Evolutionary conservation across 2,329 filamentous ascomycete genomes (phyloP), one percentile per base, ranked within the genome.

Genomic region (Penicillium polonicum): DNA sequence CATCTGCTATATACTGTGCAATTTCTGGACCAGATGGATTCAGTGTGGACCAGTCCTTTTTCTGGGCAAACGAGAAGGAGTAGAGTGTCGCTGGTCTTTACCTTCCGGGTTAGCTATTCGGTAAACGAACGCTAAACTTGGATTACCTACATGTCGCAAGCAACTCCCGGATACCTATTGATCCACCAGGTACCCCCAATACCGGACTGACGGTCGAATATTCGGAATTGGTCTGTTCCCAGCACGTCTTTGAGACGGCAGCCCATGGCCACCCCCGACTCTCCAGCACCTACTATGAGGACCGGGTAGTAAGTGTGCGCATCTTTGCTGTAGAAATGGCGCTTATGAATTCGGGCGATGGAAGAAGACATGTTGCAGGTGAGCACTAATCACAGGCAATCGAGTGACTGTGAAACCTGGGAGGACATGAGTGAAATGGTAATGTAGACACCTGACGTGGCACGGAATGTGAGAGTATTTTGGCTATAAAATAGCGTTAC

Each of bases 131-230:
- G 2, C 15, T n/a, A 31, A 7, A 17, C 10, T 42, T n/a, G 29
- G 13, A 31, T 38, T 17, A 58, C 68, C 63, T 71, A 80, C 77
- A 83, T 70, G 68, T 86, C 83, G 64, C 83, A 86, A 7, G 83
- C 83, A 54, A 75, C 72, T 69, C 82, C 82, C 10, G 83, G 85
- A 69, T 88, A 88, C 33, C 79, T 76, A 68, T 88, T 88, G 44
- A 80, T 80, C 71, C 79, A 80, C 86, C 86, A 89, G 1, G 85
- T 88, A 8, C 86, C 86, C 33, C 86, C 86, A 43, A 87, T 76
- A 3, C 80, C 79, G 4, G 76, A 72, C 59, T 84, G 76, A 13
- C 82, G 77, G 25, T 88, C 86, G 58, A 87, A 88, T 66, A 88
- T 79, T 29, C 77, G 76, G 63, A 88, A 80, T 59, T 87, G 83